phyloP scores from a whole-genome alignment of 2,329 filamentous ascomycete genomes.

The Akanthomyces uredinophilus region DNA sequence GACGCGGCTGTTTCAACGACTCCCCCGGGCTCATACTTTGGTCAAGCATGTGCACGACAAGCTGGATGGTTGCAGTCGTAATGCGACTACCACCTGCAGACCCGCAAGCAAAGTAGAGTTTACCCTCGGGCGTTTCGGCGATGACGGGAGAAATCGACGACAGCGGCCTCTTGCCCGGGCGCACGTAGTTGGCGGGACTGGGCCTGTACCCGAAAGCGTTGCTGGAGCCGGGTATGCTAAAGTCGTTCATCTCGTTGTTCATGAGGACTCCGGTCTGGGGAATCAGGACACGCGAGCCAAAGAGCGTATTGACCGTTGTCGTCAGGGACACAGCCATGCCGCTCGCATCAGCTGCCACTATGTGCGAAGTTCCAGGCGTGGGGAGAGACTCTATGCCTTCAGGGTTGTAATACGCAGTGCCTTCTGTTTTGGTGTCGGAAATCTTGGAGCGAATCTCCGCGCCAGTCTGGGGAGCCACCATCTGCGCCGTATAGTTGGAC shows the following conservation, averaged over 20 bases:
- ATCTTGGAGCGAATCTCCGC: constrained; percentile 47
- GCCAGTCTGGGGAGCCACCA: constrained; percentile 59
- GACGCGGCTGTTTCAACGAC: constrained; percentile 61
- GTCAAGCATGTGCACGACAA: constrained; percentile 69
- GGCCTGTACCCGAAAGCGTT: constrained; percentile 78
- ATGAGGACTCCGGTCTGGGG: constrained; percentile 79
- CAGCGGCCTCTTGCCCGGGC: constrained; percentile 70
- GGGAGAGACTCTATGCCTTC: constrained; percentile 41
- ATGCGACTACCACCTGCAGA: constrained; percentile 81
- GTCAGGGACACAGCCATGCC: constrained; percentile 73
- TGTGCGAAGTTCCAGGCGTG: constrained; percentile 64
- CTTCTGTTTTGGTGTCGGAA: constrained; percentile 33
- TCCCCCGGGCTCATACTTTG: constrained; percentile 53
- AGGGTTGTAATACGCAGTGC: constrained; percentile 41
- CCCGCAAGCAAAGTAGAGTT: constrained; percentile 67
- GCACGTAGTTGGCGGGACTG: constrained; percentile 68
- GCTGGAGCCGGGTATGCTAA: constrained; percentile 64
- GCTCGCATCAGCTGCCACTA: constrained; percentile 61
- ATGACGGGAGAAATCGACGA: constrained; percentile 76
- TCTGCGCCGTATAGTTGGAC: constrained; percentile 54
- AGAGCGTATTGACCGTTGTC: constrained; percentile 75
- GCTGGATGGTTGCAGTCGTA: constrained; percentile 77
- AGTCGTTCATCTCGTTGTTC: constrained; percentile 62
- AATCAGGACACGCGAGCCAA: constrained; percentile 69
- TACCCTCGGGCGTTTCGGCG: constrained; percentile 63